phyloP scores from a whole-genome alignment of 164 flowering plant species.

The Liquidambar formosana region DNA sequence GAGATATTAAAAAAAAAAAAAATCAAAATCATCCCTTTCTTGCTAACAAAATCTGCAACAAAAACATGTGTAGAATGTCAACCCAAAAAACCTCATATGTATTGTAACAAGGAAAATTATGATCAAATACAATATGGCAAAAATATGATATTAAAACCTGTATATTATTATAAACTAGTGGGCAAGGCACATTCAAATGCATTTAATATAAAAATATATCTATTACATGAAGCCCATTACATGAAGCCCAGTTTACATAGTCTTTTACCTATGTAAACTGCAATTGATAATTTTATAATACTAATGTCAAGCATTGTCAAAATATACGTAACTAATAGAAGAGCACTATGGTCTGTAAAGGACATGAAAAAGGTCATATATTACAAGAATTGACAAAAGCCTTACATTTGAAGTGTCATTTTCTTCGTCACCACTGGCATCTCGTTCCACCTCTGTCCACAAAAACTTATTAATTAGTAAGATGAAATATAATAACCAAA shows the following conservation, averaged over 20 bases:
- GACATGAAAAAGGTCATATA: background rate
- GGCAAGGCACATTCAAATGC: background rate
- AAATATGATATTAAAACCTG: background rate
- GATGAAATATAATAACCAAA: background rate
- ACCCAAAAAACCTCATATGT: background rate
- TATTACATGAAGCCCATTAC: background rate
- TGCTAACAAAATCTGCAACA: background rate
- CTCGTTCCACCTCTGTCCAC: conserved; percentile 19
- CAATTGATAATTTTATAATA: background rate
- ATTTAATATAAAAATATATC: too few relatives aligned
- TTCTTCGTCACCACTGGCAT: conserved; percentile 15
- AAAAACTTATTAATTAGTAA: conserved; percentile 4
- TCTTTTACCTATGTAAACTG: too few relatives aligned
- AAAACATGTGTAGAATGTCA: background rate
- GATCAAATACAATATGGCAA: background rate
- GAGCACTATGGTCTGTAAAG: background rate
- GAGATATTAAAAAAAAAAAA: too few relatives aligned
- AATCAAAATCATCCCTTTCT: background rate
- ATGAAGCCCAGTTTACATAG: too few relatives aligned
- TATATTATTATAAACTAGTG: background rate
- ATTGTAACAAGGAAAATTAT: background rate
- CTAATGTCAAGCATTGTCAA: background rate
- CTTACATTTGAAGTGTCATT: conserved; percentile 30
- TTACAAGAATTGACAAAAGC: background rate
- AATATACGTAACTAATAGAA: background rate